Conservation (phyloP, 163 green algal genomes). For the Scenedesmus sp. region DNA sequence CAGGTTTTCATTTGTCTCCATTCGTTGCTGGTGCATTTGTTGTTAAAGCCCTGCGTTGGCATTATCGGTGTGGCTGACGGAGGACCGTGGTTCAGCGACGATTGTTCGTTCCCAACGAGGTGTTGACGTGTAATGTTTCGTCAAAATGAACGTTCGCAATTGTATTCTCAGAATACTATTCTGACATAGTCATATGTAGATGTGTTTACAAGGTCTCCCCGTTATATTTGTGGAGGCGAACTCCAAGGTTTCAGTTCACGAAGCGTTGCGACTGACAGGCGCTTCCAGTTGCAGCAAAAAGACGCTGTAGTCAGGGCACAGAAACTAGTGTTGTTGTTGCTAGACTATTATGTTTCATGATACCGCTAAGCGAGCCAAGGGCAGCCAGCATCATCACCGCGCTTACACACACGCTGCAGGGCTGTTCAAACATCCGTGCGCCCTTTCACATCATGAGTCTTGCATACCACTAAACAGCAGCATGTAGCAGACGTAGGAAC, state of each 20-base stretch:
- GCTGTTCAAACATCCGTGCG: neutral
- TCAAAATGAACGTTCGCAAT: neutral
- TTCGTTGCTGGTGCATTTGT: neutral
- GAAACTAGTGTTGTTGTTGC: neutral
- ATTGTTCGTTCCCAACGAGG: neutral
- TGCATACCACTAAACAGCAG: too few species aligned
- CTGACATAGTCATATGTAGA: neutral
- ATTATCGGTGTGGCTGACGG: neutral
- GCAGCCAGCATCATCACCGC: neutral
- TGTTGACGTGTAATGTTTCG: neutral
- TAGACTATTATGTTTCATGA: neutral
- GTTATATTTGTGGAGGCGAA: neutral
- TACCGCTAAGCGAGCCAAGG: too few species aligned
- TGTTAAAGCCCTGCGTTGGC: neutral
- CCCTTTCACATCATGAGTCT: neutral
- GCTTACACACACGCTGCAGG: neutral
- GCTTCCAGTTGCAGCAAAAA: neutral
- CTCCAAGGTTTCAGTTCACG: neutral
- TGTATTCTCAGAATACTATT: neutral
- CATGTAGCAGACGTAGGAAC: neutral
- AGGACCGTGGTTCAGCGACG: neutral
- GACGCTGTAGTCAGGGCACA: neutral
- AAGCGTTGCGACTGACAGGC: slow-evolving; percentile 4
- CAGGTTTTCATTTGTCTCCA: neutral
- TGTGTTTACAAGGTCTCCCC: neutral